A percentile compares a stretch with the other conserved stretches of the same genome.
phyloP scores from a whole-genome alignment of 2,329 filamentous ascomycete genomes.

The Colletotrichum magnum region DNA sequence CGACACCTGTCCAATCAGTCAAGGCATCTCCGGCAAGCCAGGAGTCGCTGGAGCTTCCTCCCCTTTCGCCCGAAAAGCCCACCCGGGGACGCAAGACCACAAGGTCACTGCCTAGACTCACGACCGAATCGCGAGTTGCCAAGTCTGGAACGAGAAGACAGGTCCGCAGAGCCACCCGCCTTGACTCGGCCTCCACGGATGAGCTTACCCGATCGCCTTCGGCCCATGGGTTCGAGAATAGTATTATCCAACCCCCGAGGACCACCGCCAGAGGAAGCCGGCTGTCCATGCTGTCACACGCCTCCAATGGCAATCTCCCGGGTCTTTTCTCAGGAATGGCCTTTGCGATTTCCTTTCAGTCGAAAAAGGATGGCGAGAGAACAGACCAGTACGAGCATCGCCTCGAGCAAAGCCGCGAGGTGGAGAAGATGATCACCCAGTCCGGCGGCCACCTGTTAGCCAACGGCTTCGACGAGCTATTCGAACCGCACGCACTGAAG shows the following conservation, averaged over 20 bases:
- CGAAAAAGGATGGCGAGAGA: slow-evolving; percentile 64
- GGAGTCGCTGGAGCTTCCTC: slow-evolving; percentile 45
- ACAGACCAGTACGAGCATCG: slow-evolving; percentile 62
- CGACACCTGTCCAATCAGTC: slow-evolving; percentile 55
- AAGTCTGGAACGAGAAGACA: slow-evolving; percentile 42
- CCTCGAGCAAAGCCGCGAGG: slow-evolving; percentile 55
- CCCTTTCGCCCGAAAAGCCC: slow-evolving; percentile 26
- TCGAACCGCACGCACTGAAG: slow-evolving; percentile 64
- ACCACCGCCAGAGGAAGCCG: slow-evolving; percentile 39
- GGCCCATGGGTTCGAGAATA: slow-evolving; percentile 54
- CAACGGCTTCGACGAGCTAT: slow-evolving; percentile 86
- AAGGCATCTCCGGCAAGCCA: slow-evolving; percentile 54
- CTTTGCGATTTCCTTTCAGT: slow-evolving; percentile 85
- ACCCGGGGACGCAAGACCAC: slow-evolving; percentile 23
- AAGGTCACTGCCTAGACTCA: slow-evolving; percentile 6
- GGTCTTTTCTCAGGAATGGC: slow-evolving; percentile 83
- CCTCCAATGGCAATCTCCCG: slow-evolving; percentile 23
- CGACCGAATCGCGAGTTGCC: slow-evolving; percentile 11
- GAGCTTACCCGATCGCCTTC: slow-evolving; percentile 60
- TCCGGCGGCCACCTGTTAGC: slow-evolving; percentile 81
- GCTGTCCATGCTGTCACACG: slow-evolving; percentile 29
- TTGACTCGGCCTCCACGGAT: slow-evolving; percentile 63
- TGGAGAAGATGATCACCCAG: slow-evolving; percentile 75
- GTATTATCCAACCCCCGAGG: slow-evolving; percentile 48
- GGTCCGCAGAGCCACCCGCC: slow-evolving; percentile 43